Evolutionary conservation across 148 eudicot genomes (phyloP).

Genomic region (Diospyros kaki): DNA sequence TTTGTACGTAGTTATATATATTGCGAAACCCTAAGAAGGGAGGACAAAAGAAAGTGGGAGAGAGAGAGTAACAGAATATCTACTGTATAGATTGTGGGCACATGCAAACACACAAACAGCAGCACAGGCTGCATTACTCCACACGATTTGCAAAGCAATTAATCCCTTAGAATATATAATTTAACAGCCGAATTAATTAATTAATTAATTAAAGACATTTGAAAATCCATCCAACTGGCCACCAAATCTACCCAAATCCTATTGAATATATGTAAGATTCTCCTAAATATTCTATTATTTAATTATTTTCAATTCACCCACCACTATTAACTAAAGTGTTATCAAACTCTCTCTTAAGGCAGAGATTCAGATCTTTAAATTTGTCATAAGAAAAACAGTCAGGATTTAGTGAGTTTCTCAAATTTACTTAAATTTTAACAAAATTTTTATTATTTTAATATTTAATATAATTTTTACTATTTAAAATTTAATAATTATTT

Average conservation of each 20-base stretch:
- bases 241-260: slow-evolving; percentile 31
- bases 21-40: neutral
- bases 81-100: slow-evolving; percentile 41
- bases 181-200: neutral
- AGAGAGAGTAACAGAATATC: slow-evolving; percentile 24
- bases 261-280: slow-evolving; percentile 9
- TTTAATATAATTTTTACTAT: too few species aligned
- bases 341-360: too few species aligned
- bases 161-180: slow-evolving; percentile 12
- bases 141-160: slow-evolving; percentile 23
- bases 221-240: slow-evolving; percentile 17
- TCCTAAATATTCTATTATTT: neutral
- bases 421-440: too few species aligned
- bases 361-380: too few species aligned
- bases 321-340: too few species aligned
- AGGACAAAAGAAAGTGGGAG: slow-evolving; percentile 11
- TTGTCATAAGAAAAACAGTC: too few species aligned
- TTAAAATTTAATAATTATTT: too few species aligned
- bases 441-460: too few species aligned
- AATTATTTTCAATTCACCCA: too few species aligned
- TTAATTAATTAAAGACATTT: neutral
- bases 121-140: slow-evolving; percentile 16
- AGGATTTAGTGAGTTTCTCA: too few species aligned
- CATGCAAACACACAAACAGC: slow-evolving; percentile 24
- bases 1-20: slow-evolving; percentile 2